Evolutionary conservation across 352 stramenopile genomes (phyloP), one percentile per base, ranked within the genome.

Genomic region (Phytopythium cucurbitacearum): DNA sequence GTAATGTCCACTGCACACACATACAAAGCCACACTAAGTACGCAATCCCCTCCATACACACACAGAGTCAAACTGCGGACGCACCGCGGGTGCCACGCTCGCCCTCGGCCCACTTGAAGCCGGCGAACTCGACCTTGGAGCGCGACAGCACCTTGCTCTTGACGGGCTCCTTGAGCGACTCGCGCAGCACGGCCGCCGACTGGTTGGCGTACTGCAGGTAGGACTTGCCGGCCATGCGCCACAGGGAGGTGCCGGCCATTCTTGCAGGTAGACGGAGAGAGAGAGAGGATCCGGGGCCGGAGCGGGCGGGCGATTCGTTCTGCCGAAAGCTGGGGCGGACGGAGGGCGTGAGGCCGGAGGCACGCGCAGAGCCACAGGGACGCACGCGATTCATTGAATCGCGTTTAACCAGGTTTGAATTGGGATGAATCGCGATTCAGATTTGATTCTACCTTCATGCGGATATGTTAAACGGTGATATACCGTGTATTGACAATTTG

Each of bases 181-280:
- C 73, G 28, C 84, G 84, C 43, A 94, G 66, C 50, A 91, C 72
- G 55, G 48, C 54, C 36, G 84, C 84, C 61, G 77, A 90, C 73
- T 91, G 79, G 79, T 94, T 94, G 49, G 87, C 73, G 73, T 94
- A 94, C 75, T 92, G 81, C 60, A 94, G 73, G 75, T 94, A 94
- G 53, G 84, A 94, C 57, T 92, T 66, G 52, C 84, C 84, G 40
- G 81, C 81, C 62, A 87, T 82, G 80, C 84, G 84, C 80, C 83
- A 94, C 53, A 94, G 73, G 70, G 81, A 92, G 44, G 84, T 91
- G 72, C 84, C 84, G 32, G 37, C 33, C 48, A 53, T 53, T 9
- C 9, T 55, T 15, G 42, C 21, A 12, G 40, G 21, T 28, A 28
- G 40, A 44, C 11, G 0, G 40, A 44, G 8, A n/a, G 7, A 15